Conservation (phyloP, 495 filamentous ascomycete genomes). For the Extremus antarcticus region DNA sequence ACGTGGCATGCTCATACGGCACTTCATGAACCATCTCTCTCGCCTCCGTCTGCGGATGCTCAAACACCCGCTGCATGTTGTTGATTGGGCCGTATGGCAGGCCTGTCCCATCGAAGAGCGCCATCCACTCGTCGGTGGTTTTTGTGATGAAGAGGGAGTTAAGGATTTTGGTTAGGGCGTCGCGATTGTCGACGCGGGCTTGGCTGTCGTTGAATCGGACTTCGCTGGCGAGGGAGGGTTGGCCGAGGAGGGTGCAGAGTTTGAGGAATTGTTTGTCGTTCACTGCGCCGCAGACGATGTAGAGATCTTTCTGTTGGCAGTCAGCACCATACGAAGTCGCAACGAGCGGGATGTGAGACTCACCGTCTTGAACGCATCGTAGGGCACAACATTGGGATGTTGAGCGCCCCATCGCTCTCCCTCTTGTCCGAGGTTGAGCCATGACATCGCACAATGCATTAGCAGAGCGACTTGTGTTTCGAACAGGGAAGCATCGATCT, state of each 20-base stretch:
- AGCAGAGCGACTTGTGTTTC: constrained; percentile 22
- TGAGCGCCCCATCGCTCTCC: constrained; percentile 22
- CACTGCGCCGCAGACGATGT: constrained; percentile 23
- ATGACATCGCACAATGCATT: constrained; percentile 17
- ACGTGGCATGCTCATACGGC: constrained; percentile 11
- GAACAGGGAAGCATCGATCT: constrained; percentile 23
- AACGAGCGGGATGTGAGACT: too few species aligned
- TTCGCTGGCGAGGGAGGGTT: constrained; percentile 19
- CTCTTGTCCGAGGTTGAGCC: constrained; percentile 21
- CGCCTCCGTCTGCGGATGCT: constrained; percentile 22
- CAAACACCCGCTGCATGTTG: constrained; percentile 20
- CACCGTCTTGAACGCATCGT: constrained; percentile 9
- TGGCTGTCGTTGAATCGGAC: constrained; percentile 19
- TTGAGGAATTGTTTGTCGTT: constrained; percentile 25
- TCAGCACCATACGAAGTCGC: too few species aligned
- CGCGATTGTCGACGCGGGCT: constrained; percentile 20
- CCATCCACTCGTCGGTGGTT: constrained; percentile 23
- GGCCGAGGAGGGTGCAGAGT: constrained; percentile 16
- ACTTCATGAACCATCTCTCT: constrained; percentile 21
- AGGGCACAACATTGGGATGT: constrained; percentile 24
- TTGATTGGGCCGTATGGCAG: constrained; percentile 25
- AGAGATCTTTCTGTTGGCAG: constrained; percentile 7
- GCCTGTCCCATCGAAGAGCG: constrained; percentile 22
- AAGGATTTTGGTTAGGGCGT: constrained; percentile 19
- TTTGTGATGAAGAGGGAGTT: constrained; percentile 19